phyloP scores from a whole-genome alignment of 1,284 basidiomycete genomes.

The Neolentinus lepideus region DNA sequence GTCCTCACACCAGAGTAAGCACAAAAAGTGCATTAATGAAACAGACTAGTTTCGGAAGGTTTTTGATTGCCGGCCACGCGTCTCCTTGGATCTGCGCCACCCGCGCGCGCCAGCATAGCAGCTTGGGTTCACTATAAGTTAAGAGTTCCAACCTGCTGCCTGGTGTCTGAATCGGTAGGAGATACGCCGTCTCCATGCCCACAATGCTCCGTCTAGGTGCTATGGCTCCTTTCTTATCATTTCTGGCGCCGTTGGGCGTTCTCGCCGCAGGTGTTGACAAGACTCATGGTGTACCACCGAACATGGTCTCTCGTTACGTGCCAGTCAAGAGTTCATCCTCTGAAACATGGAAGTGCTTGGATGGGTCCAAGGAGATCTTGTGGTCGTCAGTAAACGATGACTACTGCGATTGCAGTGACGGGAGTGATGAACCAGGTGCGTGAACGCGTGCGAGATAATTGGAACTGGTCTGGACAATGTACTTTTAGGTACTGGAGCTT shows the following conservation, averaged over 20 bases:
- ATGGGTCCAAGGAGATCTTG: constrained; percentile 64
- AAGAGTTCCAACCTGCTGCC: too few relatives aligned
- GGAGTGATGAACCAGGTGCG: constrained; percentile 87
- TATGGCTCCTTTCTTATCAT: neutral
- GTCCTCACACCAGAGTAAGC: too few relatives aligned
- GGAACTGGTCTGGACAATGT: neutral
- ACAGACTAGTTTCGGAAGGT: too few relatives aligned
- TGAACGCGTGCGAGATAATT: neutral
- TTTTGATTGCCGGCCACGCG: too few relatives aligned
- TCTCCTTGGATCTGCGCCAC: too few relatives aligned
- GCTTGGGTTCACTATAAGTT: too few relatives aligned
- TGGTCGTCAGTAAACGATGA: constrained; percentile 88
- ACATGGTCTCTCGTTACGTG: constrained; percentile 37
- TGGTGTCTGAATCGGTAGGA: neutral
- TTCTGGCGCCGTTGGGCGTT: neutral
- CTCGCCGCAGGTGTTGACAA: constrained; percentile 25
- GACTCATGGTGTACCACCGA: constrained; percentile 42
- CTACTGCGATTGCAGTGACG: constrained; percentile 91
- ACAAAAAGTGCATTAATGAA: too few relatives aligned
- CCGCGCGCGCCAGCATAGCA: too few relatives aligned
- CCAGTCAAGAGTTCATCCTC: constrained; percentile 26
- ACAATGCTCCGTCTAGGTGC: neutral
- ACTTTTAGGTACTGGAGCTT: constrained; percentile 77
- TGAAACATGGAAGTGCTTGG: constrained; percentile 60
- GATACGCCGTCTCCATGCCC: neutral